Evolutionary conservation across 2,329 filamentous ascomycete species (phyloP), one percentile per base, ranked within the genome.

Genomic region (Alternaria panax): DNA sequence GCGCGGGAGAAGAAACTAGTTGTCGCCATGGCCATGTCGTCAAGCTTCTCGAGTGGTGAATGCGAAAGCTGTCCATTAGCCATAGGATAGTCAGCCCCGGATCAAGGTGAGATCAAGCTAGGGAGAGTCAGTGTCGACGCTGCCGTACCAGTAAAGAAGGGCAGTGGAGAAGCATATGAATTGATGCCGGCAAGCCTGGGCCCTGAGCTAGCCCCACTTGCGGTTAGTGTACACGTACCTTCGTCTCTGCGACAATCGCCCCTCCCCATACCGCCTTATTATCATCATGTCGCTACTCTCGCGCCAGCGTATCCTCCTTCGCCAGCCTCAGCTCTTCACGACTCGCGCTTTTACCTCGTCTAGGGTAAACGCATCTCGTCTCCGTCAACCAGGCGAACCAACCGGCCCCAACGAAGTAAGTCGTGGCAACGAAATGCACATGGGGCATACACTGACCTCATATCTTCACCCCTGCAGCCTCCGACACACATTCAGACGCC

Each of bases 331-430:
- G 47, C 51, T 47, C 34, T 27, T 52, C 47, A 46, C 32, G 41
- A 40, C 53, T 55, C 72, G 74, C 62, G 63, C 50, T 48, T 74
- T 78, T 59, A 65, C 58, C 60, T 63, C 67, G 48, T 69, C 70
- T 36, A 51, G 57, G 27, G 53, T 59, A 38, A 60, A 64, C 55
- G 42, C 62, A 59, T 76, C 74, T 38, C 74, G 72, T 56, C 72
- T 70, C 20, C 75, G 70, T 59, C 72, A 76, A 55, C 73, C 75
- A 25, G 74, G 72, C 51, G 73, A 76, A 55, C 75, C 74, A 38
- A 73, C 72, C 4, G 74, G 71, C 57, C 73, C 71, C 65, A 81
- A 74, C 80, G 81, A 69, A 65, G 30, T 34, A 34, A 34, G 30
- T 34, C 16, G 30, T 34, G 30, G 16, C 30, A 6, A 34, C 12